Evolutionary conservation across 495 filamentous ascomycete genomes (phyloP).

Genomic region (Neurospora pannonica): DNA sequence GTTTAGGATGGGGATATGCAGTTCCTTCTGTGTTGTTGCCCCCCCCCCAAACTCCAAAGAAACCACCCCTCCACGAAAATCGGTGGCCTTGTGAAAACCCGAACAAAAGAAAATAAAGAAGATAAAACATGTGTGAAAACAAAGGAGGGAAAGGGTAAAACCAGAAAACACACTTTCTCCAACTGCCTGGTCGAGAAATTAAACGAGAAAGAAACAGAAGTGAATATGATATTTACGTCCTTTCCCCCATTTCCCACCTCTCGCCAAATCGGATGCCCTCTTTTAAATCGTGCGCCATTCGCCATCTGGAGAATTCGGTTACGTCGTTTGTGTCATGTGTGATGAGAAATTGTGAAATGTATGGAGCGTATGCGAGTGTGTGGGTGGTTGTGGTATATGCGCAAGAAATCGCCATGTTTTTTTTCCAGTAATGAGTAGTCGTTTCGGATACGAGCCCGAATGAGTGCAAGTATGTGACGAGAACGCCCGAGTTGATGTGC

Average conservation of each 20-base stretch:
- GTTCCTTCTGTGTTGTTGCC: background rate
- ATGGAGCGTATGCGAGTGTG: background rate
- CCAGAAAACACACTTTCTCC: background rate
- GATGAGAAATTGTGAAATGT: slow-evolving; percentile 1
- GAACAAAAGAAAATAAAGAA: background rate
- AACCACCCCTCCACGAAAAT: background rate
- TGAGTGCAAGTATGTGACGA: background rate
- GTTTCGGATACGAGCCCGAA: background rate
- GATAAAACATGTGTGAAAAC: background rate
- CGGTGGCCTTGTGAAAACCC: background rate
- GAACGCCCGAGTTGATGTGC: background rate
- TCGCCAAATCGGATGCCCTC: slow-evolving; percentile 19
- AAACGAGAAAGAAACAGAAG: background rate
- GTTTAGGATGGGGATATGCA: background rate
- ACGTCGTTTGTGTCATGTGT: slow-evolving; percentile 10
- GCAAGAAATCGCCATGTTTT: slow-evolving; percentile 7
- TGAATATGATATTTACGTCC: slow-evolving; percentile 20
- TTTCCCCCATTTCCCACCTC: background rate
- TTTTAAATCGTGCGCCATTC: slow-evolving; percentile 29
- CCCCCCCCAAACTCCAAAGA: background rate
- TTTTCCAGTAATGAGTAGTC: background rate
- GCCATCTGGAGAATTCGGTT: slow-evolving; percentile 18
- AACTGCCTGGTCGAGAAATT: background rate
- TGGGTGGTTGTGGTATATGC: slow-evolving; percentile 12
- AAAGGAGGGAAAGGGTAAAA: background rate